Conservation (phyloP, 805 yeast genomes). For the Teunomyces cretensis region DNA sequence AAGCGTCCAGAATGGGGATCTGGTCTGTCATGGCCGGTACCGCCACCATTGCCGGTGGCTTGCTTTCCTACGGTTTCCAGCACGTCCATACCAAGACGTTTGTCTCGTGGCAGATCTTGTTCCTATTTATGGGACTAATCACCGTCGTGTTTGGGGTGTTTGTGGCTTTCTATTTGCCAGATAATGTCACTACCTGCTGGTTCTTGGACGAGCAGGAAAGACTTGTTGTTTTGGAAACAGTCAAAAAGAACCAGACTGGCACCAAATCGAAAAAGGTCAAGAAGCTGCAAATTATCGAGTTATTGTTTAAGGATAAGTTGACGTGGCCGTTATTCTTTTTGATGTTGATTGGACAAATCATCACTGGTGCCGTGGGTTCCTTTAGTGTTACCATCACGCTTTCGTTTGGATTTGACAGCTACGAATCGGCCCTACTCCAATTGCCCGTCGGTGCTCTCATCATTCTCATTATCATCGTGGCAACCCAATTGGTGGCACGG, state of each 20-base stretch:
- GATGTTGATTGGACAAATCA: slow-evolving; percentile 47
- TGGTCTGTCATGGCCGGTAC: slow-evolving; percentile 62
- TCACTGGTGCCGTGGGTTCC: slow-evolving; percentile 53
- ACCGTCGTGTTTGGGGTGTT: slow-evolving; percentile 51
- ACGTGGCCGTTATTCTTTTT: slow-evolving; percentile 50
- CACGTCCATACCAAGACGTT: slow-evolving; percentile 42
- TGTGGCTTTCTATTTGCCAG: slow-evolving; percentile 48
- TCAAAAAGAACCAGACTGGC: slow-evolving; percentile 52
- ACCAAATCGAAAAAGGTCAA: slow-evolving; percentile 49
- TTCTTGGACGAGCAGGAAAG: slow-evolving; percentile 45
- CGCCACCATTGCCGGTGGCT: slow-evolving; percentile 51
- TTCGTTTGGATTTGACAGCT: slow-evolving; percentile 48
- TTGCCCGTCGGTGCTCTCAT: slow-evolving; percentile 46
- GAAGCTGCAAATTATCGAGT: slow-evolving; percentile 44
- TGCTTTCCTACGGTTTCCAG: slow-evolving; percentile 49
- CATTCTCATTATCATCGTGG: slow-evolving; percentile 28
- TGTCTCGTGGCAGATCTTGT: slow-evolving; percentile 62
- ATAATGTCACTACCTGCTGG: slow-evolving; percentile 40
- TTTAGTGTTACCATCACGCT: slow-evolving; percentile 53
- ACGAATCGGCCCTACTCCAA: slow-evolving; percentile 50
- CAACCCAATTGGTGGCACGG: slow-evolving; percentile 29
- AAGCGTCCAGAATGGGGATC: slow-evolving; percentile 50
- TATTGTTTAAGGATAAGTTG: slow-evolving; percentile 44
- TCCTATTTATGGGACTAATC: slow-evolving; percentile 53
- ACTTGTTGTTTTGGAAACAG: slow-evolving; percentile 40